These are phyloP conservation scores for Penicillium daleae DNA, from an alignment of 495 filamentous ascomycete species.

Conservation along the genomic window DNA sequence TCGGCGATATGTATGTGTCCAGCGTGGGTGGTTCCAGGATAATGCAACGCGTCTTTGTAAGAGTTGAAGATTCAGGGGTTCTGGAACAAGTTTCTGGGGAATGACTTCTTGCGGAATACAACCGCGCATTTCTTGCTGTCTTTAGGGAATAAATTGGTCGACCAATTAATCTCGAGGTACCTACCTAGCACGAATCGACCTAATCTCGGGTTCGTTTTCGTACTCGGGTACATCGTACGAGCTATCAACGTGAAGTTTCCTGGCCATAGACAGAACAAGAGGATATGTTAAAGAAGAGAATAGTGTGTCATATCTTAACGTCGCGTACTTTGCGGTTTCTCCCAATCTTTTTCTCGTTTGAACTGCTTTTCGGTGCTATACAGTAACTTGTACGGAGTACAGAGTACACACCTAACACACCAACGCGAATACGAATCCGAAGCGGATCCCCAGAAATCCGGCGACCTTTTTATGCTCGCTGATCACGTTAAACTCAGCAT, in stretches of 20 bases:
- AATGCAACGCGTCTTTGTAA: not conserved
- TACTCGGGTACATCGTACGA: not conserved
- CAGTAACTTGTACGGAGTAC: not conserved
- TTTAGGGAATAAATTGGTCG: not conserved
- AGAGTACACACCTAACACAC: not conserved
- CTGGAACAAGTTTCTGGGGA: not conserved
- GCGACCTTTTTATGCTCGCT: not conserved
- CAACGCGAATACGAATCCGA: not conserved
- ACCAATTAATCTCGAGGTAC: not conserved
- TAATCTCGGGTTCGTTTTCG: not conserved
- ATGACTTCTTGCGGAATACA: not conserved
- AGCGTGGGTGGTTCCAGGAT: not conserved
- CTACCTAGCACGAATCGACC: not conserved
- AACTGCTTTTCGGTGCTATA: not conserved
- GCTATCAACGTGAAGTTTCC: not conserved
- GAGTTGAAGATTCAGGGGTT: not conserved
- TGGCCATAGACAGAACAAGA: not conserved
- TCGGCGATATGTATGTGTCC: not conserved
- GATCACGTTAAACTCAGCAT: not conserved
- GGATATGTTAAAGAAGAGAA: not conserved
- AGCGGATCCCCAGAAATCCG: not conserved
- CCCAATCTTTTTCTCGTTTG: not conserved
- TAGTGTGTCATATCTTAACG: not conserved
- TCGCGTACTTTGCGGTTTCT: rapidly evolving
- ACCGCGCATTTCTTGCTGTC: not conserved